Base-by-base conservation (phyloP, 2,329 filamentous ascomycete species). In the Cryphonectria nitschkei region DNA sequence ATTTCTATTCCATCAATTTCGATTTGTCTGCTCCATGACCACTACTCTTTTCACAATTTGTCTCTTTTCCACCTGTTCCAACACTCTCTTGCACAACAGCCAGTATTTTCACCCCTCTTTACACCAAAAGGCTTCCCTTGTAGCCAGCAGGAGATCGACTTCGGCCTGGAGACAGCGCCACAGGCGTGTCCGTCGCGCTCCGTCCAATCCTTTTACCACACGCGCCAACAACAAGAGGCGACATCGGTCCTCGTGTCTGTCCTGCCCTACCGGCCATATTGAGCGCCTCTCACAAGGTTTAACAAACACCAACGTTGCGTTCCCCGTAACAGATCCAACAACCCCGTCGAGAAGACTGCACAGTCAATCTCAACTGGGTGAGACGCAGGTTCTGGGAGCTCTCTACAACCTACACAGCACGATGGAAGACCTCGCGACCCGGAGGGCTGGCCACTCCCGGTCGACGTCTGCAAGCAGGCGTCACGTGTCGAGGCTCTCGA, bases 21-120 rank as follows among this genome's bases (percentile, higher is more conserved):
- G 46, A 64, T 68, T 62, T 39, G 54, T 73, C 26, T 76, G 76
- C 78, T 77, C 80, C 82, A 87, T 87, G 85, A 84, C 82, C 76
- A 80, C 79, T 62, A 41, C 67, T 68, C 68, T 72, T 61, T 68
- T 70, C 60, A 68, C 69, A 78, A 79, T 85, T 74, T 86, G 84
- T 78, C 81, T 82, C 77, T 78, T 81, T 75, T 82, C 84, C 78
- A 81, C 82, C 76, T 83, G 80, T 76, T 82, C 82, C 75, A 80
- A 79, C 79, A 76, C 81, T 78, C 79, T 85, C 77, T 79, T 84
- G 74, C 77, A 84, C 32, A 13, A 39, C 80, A 82, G 85, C 74
- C 77, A 79, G 74, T 81, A 81, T 74, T 76, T 84, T 74, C 81
- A 26, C 61, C 37, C 13, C 39, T 39, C n/a, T 39, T 26, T n/a